A percentile compares a stretch with the other conserved stretches of the same genome.
These are phyloP conservation scores for Botrytis medusae DNA, from an alignment of 2,329 filamentous ascomycete species.

Conservation along the genomic window DNA sequence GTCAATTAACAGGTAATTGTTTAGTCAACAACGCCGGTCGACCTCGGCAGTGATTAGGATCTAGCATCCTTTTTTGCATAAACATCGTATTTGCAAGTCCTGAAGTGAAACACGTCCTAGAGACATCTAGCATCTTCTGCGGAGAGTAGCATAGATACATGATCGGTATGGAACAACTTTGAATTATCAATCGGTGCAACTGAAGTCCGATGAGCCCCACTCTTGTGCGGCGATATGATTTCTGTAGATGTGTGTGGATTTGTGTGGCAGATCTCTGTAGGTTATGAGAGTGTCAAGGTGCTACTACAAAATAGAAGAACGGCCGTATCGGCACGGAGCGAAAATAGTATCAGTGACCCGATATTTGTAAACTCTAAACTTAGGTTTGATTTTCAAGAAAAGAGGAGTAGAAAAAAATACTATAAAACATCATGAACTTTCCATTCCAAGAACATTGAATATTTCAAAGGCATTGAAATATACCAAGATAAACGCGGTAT, in stretches of 20 bases:
- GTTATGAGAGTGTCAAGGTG: neutral
- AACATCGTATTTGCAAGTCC: neutral
- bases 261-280: too few relatives aligned
- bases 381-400: neutral
- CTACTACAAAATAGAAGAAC: neutral
- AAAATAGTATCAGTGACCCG: neutral
- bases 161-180: neutral
- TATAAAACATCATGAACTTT: neutral
- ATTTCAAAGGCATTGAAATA: neutral
- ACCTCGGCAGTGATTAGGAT: neutral
- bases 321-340: too few relatives aligned
- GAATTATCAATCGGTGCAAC: neutral
- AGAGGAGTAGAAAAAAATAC: neutral
- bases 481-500: neutral
- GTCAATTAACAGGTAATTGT: neutral
- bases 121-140: neutral
- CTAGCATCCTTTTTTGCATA: neutral
- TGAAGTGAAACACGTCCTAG: neutral
- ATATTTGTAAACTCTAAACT: neutral
- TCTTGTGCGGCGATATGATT: constrained; percentile 2
- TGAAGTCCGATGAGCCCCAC: constrained; percentile 9
- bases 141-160: neutral
- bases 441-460: neutral
- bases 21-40: neutral
- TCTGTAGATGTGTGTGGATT: neutral